Evolutionary conservation across 2,329 filamentous ascomycete species (phyloP), one percentile per base, ranked within the genome.

Genomic region (Colletotrichum truncatum): DNA sequence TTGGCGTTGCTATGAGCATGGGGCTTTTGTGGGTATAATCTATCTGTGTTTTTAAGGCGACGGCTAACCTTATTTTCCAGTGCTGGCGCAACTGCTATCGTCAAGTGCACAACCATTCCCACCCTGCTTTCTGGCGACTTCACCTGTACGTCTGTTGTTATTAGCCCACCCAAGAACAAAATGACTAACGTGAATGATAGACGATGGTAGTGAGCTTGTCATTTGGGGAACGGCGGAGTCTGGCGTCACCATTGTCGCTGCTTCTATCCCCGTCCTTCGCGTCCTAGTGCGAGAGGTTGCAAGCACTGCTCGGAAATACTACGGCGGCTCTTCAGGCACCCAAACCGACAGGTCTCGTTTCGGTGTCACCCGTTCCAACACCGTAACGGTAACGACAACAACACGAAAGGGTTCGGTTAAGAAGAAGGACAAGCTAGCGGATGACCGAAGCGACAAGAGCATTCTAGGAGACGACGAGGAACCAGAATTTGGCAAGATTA

Each of bases 121-220:
- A 63, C 45, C 10, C 34, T 69, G 3, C 34, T 53, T 8, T 59
- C 64, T 2, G 59, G 59, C 16, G 64, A 66, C 32, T 59, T 58
- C 10, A 64, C 64, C 4, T 66, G 64, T 64, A 54, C 14, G 64
- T 25, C 3, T 6, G 8, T 21, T 8, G 4, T 11, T 12, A 28
- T 7, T 28, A 9, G 7, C 10, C 73, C 23, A n/a, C n/a, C n/a
- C n/a, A n/a, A n/a, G n/a, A 64, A 74, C 16, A 71, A 67, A 12
- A 61, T 61, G 32, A 68, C 71, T 36, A 48, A 76, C 52, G 41
- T 38, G 14, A 46, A 48, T 11, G 41, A 3, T 10, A 66, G 64
- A 64, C 23, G 58, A 64, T 16, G 48, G 66, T 32, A 34, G 62
- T 26, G 16, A 54, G 1, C 53, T 66, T 0, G 59, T 58, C 2